These are phyloP conservation scores for Penicillium psychrosexuale DNA, from an alignment of 2,329 filamentous ascomycete genomes.

Conservation along the genomic window DNA sequence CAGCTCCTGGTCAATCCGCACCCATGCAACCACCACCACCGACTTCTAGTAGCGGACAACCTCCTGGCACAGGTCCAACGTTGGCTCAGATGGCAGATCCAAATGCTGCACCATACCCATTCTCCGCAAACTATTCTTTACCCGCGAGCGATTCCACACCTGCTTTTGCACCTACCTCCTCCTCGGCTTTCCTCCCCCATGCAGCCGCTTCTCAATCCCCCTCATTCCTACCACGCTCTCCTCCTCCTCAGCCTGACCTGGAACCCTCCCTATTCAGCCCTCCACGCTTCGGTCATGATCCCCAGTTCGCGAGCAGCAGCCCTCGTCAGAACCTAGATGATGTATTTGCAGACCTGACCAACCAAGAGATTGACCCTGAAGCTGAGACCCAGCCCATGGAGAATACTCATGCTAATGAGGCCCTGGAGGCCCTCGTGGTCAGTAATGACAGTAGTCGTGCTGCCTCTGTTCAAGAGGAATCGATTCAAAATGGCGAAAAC, in stretches of 20 bases:
- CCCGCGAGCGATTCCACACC: constrained; percentile 37
- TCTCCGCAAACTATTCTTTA: constrained; percentile 41
- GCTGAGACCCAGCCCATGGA: constrained; percentile 36
- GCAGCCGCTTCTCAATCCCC: constrained; percentile 34
- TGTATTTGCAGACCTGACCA: constrained; percentile 48
- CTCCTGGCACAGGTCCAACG: constrained; percentile 32
- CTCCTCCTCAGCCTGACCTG: constrained; percentile 36
- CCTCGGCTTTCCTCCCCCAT: constrained; percentile 39
- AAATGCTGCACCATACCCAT: constrained; percentile 34
- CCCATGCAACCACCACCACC: constrained; percentile 33
- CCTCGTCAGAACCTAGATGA: constrained; percentile 43
- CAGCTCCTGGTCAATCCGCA: constrained; percentile 20
- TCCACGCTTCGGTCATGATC: constrained; percentile 37
- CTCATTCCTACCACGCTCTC: constrained; percentile 41
- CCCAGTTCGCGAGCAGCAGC: constrained; percentile 34
- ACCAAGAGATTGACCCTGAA: constrained; percentile 41
- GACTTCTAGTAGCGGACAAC: constrained; percentile 31
- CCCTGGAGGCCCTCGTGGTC: constrained; percentile 43
- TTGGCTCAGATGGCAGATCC: constrained; percentile 33
- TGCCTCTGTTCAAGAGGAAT: constrained; percentile 28
- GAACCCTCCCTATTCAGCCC: constrained; percentile 45
- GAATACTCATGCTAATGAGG: constrained; percentile 48
- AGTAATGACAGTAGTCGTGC: constrained; percentile 37
- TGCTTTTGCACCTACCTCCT: constrained; percentile 35
- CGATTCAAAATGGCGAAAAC: constrained; percentile 19